phyloP scores from a whole-genome alignment of 2,329 filamentous ascomycete species.

The Hawksworthiomyces lignivorus region DNA sequence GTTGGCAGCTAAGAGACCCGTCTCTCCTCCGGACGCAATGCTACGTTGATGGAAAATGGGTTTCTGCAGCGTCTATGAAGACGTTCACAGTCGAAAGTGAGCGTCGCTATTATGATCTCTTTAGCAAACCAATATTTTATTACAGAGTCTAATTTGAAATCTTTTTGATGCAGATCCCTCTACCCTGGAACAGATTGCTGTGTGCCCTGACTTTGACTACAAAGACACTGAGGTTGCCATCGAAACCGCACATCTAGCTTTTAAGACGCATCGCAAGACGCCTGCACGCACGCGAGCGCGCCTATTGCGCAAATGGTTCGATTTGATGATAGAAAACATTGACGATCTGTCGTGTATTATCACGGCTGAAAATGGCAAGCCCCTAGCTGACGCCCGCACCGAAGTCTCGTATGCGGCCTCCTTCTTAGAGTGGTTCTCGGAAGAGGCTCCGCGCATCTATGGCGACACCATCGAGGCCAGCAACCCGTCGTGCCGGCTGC shows the following conservation, averaged over 20 bases:
- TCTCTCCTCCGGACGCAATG: no score
- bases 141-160: no score
- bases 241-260: constrained; percentile 68
- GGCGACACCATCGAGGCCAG: constrained; percentile 70
- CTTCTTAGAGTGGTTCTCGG: constrained; percentile 75
- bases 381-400: constrained; percentile 62
- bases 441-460: constrained; percentile 65
- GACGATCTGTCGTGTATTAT: constrained; percentile 76
- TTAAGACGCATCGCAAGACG: constrained; percentile 60
- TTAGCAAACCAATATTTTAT: no score
- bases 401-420: constrained; percentile 65
- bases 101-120: no score
- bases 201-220: constrained; percentile 69
- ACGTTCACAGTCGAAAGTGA: no score
- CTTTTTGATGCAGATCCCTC: no score
- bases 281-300: constrained; percentile 67
- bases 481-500: constrained; percentile 63
- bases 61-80: no score
- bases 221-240: constrained; percentile 77
- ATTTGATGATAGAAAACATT: constrained; percentile 67
- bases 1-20: no score
- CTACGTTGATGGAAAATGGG: no score
- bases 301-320: constrained; percentile 72
- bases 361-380: constrained; percentile 86
- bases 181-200: no score